These are phyloP conservation scores for Emiliania huxleyi DNA, from an alignment of 78 protist species.

Conservation along the genomic window DNA sequence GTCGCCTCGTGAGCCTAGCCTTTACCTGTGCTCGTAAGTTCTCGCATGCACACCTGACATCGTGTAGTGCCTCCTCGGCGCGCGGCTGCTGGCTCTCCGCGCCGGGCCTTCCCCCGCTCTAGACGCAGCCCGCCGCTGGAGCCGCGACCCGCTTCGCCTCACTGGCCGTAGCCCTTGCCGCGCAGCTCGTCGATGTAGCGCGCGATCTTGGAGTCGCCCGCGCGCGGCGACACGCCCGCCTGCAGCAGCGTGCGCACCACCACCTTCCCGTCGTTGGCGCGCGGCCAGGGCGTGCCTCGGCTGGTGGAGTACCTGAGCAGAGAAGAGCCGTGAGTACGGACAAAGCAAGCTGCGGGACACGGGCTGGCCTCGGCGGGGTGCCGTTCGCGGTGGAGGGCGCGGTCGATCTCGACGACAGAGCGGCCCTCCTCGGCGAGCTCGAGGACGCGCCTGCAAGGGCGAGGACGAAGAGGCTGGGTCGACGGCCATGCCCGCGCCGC, in stretches of 20 bases:
- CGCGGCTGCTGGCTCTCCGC: too few species aligned
- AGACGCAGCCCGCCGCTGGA: too few species aligned
- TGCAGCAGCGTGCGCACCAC: neutral
- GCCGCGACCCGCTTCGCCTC: too few species aligned
- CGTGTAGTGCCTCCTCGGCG: too few species aligned
- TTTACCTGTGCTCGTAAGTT: too few species aligned
- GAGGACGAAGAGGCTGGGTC: neutral
- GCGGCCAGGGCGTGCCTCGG: neutral
- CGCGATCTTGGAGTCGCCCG: neutral
- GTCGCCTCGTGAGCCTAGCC: too few species aligned
- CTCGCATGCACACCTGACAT: too few species aligned
- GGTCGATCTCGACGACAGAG: neutral
- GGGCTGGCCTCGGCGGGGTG: too few species aligned
- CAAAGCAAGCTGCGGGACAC: too few species aligned
- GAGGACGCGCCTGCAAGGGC: neutral
- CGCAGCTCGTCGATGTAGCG: neutral
- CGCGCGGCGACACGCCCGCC: neutral
- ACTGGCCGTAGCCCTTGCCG: too few species aligned
- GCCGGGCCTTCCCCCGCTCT: too few species aligned
- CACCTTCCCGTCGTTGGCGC: neutral
- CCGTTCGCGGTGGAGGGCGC: neutral
- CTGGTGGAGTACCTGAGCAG: neutral
- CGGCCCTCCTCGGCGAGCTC: neutral
- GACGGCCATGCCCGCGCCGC: neutral
- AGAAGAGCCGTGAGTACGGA: too few species aligned